phyloP scores from a whole-genome alignment of 2,329 filamentous ascomycete species.

The Diaporthe capsici region DNA sequence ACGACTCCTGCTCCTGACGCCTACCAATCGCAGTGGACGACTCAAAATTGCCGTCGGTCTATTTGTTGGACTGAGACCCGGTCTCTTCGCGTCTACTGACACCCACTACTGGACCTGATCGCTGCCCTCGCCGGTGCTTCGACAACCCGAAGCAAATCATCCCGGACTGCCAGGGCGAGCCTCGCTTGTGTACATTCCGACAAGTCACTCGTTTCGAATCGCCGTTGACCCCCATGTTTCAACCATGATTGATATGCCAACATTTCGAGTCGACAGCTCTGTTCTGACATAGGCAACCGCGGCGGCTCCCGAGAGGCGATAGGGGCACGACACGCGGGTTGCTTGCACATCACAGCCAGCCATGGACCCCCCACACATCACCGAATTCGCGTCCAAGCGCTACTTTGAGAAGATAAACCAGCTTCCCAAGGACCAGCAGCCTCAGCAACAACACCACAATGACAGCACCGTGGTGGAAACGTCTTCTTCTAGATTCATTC shows the following conservation, averaged over 20 bases:
- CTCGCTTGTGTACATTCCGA: slow-evolving; percentile 2
- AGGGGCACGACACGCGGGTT: slow-evolving; percentile 36
- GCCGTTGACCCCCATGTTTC: slow-evolving; percentile 46
- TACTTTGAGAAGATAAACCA: slow-evolving; percentile 75
- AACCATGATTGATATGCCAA: slow-evolving; percentile 52
- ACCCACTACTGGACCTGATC: neutral
- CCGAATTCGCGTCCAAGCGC: slow-evolving; percentile 76
- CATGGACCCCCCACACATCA: slow-evolving; percentile 75
- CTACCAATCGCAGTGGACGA: slow-evolving; percentile 14
- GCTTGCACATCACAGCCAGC: slow-evolving; percentile 43
- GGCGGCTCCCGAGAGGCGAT: slow-evolving; percentile 40
- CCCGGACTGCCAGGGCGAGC: neutral
- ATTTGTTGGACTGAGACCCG: neutral
- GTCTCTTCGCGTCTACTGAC: neutral
- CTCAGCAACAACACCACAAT: slow-evolving; percentile 52
- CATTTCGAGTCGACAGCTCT: slow-evolving; percentile 44
- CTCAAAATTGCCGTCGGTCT: neutral
- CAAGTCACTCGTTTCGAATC: slow-evolving; percentile 19
- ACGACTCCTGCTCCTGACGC: slow-evolving; percentile 1
- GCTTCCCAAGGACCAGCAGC: slow-evolving; percentile 63
- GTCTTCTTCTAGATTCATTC: slow-evolving; percentile 48
- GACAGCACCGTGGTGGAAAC: slow-evolving; percentile 46
- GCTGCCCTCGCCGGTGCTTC: neutral
- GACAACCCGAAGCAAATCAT: slow-evolving; percentile 1
- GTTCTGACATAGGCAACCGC: slow-evolving; percentile 38